Conservation (phyloP, 495 filamentous ascomycete species). For the Podospora bellae-mahoneyi region DNA sequence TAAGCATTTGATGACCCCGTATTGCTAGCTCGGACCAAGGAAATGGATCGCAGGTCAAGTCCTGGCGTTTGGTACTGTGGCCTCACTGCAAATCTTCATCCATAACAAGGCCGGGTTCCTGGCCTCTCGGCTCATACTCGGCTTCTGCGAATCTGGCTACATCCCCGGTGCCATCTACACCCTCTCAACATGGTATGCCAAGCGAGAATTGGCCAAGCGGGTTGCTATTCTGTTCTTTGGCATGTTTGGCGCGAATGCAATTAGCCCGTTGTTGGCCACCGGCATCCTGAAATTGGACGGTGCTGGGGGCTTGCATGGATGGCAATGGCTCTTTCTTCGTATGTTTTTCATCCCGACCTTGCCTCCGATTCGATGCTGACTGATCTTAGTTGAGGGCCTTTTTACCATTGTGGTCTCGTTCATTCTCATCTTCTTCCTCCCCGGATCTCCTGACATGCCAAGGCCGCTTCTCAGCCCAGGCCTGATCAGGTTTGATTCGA, state of each 20-base stretch:
- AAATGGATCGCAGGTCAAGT: constrained; percentile 52
- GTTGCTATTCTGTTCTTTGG: constrained; percentile 53
- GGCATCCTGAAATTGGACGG: constrained; percentile 47
- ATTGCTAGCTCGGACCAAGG: constrained; percentile 41
- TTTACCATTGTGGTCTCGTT: constrained; percentile 49
- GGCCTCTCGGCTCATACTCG: constrained; percentile 38
- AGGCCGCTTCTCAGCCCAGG: constrained; percentile 38
- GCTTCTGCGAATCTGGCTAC: constrained; percentile 41
- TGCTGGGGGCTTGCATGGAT: constrained; percentile 42
- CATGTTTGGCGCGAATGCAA: constrained; percentile 29
- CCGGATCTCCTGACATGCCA: constrained; percentile 42
- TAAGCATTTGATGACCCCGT: neutral
- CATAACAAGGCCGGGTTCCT: constrained; percentile 36
- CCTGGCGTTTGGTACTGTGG: constrained; percentile 49
- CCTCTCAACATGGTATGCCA: constrained; percentile 29
- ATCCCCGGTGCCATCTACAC: constrained; percentile 32
- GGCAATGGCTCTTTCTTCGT: constrained; percentile 57
- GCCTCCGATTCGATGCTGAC: constrained; percentile 7
- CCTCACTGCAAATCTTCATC: constrained; percentile 50
- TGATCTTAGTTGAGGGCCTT: constrained; percentile 44
- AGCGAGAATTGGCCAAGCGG: constrained; percentile 36
- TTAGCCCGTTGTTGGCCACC: constrained; percentile 50
- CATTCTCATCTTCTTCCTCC: constrained; percentile 45
- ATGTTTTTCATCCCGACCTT: constrained; percentile 11
- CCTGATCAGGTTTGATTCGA: constrained; percentile 22